Evolutionary conservation across 345 rosid genomes (phyloP).

Genomic region (Populus nigra): DNA sequence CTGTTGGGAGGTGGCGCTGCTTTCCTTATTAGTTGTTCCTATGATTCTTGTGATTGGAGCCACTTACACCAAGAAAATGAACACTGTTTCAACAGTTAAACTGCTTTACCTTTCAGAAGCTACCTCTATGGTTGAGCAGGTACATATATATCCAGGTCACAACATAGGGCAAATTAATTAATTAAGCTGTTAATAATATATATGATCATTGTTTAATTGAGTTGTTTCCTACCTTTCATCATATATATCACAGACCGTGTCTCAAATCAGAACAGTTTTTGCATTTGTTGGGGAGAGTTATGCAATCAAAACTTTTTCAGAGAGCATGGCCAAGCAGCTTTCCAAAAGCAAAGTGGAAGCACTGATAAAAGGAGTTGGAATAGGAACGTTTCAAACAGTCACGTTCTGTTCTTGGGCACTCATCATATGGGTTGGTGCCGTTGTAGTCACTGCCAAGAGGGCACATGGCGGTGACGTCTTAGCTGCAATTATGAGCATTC

Average conservation of each 20-base stretch:
- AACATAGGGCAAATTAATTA: not conserved
- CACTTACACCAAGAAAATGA: slow-evolving; percentile 58
- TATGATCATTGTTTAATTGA: not conserved
- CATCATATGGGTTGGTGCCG: slow-evolving; percentile 59
- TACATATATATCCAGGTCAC: slow-evolving; percentile 1
- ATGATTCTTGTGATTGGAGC: slow-evolving; percentile 54
- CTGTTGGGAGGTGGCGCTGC: slow-evolving; percentile 58
- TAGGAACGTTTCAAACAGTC: slow-evolving; percentile 55
- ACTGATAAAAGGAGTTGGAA: slow-evolving; percentile 58
- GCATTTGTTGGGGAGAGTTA: slow-evolving; percentile 56
- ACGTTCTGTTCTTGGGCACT: slow-evolving; percentile 59
- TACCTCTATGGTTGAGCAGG: slow-evolving; percentile 57
- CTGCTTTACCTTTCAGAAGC: slow-evolving; percentile 49
- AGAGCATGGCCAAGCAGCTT: slow-evolving; percentile 43
- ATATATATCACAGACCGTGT: slow-evolving; percentile 34
- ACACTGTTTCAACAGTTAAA: slow-evolving; percentile 42
- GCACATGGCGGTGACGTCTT: slow-evolving; percentile 52
- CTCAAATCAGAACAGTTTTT: slow-evolving; percentile 62
- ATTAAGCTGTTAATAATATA: too few species aligned
- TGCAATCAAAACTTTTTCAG: slow-evolving; percentile 43
- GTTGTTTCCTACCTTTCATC: not conserved
- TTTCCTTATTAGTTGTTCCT: slow-evolving; percentile 49
- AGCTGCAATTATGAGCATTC: slow-evolving; percentile 64
- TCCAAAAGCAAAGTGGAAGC: slow-evolving; percentile 54
- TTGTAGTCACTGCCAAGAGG: slow-evolving; percentile 36